Percentiles rank a stretch among this genome's conserved stretches.
These are phyloP conservation scores for Hawksworthiomyces lignivorus DNA, from an alignment of 2,329 filamentous ascomycete species.

Conservation along the genomic window DNA sequence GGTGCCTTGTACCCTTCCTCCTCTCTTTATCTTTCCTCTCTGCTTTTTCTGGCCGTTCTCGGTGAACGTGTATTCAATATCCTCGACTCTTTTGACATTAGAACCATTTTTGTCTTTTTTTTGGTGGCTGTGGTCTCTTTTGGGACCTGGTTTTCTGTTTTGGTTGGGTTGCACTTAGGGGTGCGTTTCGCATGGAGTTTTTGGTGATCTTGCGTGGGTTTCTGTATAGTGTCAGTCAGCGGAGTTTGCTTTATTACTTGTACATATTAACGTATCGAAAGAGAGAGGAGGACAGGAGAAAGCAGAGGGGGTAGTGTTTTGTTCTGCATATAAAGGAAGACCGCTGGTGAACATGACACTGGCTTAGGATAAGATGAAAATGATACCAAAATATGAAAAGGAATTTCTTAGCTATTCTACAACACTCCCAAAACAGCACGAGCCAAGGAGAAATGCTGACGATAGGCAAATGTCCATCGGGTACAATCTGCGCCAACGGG, in stretches of 20 bases:
- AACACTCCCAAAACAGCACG: too few species aligned
- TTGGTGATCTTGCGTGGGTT: not conserved
- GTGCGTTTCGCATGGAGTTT: conserved; percentile 11
- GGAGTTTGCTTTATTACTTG: not conserved
- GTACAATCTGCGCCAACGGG: too few species aligned
- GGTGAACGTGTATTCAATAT: conserved; percentile 7
- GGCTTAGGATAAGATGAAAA: conserved; percentile 4
- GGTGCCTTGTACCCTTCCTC: not conserved
- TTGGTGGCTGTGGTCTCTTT: conserved; percentile 1
- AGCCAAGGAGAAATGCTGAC: too few species aligned
- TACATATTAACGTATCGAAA: too few species aligned
- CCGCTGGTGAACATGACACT: too few species aligned
- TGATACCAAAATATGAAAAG: conserved; percentile 8
- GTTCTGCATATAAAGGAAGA: too few species aligned
- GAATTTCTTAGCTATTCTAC: too few species aligned
- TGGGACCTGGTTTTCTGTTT: conserved; percentile 1
- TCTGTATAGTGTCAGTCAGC: conserved; percentile 13
- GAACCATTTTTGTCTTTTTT: not conserved
- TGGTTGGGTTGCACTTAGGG: not conserved
- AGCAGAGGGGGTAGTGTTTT: not conserved
- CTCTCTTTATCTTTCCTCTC: not conserved
- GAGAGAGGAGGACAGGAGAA: not conserved
- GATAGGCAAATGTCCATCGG: too few species aligned
- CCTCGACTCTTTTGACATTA: conserved; percentile 5
- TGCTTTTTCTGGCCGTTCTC: not conserved